Conservation (phyloP, 2,329 filamentous ascomycete genomes). For the Ophiocordyceps camponoti-floridani region DNA sequence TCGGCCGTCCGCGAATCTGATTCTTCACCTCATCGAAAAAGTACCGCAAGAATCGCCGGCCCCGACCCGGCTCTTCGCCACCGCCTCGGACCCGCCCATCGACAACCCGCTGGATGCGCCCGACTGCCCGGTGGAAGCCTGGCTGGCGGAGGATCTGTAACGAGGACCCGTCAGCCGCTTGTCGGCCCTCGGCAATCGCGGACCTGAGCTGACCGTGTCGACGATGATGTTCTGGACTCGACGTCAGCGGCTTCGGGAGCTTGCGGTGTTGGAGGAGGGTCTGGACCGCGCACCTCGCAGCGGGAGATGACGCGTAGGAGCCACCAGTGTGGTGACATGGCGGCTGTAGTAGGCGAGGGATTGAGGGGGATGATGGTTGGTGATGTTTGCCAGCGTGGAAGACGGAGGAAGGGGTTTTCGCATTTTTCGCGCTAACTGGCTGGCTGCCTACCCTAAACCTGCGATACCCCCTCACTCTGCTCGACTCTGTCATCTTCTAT, state of each 20-base stretch:
- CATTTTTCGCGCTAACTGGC: no score
- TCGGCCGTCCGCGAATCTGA: slow-evolving; percentile 27
- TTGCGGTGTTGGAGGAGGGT: background rate
- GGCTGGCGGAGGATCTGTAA: slow-evolving; percentile 29
- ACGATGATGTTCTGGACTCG: slow-evolving; percentile 14
- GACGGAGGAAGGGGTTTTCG: no score
- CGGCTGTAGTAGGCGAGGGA: background rate
- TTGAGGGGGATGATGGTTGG: background rate
- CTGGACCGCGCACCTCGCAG: slow-evolving; percentile 11
- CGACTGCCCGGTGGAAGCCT: slow-evolving; percentile 32
- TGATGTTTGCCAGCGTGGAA: background rate
- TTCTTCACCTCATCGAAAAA: slow-evolving; percentile 33
- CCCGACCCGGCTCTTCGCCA: slow-evolving; percentile 14
- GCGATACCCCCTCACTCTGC: no score
- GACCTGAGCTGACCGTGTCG: slow-evolving; percentile 7
- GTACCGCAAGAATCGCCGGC: slow-evolving; percentile 21
- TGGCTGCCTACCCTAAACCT: no score
- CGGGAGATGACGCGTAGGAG: slow-evolving; percentile 15
- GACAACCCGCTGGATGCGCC: slow-evolving; percentile 30
- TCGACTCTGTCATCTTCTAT: no score
- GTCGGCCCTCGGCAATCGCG: no score
- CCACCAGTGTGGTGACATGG: slow-evolving; percentile 13
- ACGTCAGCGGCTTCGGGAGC: slow-evolving; percentile 4
- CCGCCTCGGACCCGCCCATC: slow-evolving; percentile 28
- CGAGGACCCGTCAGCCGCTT: background rate